A percentile compares a stretch with the other conserved stretches of the same genome.
Evolutionary conservation across 2,329 filamentous ascomycete species (phyloP).

Genomic region (Beauveria bassiana): DNA sequence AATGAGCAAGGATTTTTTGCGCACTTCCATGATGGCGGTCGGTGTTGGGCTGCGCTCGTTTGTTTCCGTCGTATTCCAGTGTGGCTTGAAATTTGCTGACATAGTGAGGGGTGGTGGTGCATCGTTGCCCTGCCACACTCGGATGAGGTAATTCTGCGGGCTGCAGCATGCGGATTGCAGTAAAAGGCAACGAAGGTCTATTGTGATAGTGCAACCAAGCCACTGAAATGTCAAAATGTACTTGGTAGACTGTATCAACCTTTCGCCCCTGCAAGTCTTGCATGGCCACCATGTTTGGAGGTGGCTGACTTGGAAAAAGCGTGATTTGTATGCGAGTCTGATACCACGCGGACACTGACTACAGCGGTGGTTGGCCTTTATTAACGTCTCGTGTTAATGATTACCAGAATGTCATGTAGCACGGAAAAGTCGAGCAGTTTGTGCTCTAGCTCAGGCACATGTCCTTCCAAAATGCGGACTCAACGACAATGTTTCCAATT

Average conservation of each 20-base stretch:
- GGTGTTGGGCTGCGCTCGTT: neutral
- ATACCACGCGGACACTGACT: no score
- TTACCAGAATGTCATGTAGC: neutral
- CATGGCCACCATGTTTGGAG: no score
- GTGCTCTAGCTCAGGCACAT: neutral
- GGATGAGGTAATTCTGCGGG: conserved; percentile 5
- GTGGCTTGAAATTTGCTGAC: conserved; percentile 3
- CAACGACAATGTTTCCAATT: neutral
- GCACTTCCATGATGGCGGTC: conserved; percentile 3
- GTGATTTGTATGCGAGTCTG: no score
- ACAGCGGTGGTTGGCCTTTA: no score
- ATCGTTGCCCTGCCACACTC: neutral
- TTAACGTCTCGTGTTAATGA: no score
- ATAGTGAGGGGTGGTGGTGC: conserved; percentile 1
- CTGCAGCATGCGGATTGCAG: neutral
- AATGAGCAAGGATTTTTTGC: conserved; percentile 44
- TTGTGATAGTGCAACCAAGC: neutral
- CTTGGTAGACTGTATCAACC: neutral
- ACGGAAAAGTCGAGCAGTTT: no score
- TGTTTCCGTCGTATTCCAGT: neutral
- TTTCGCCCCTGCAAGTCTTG: neutral
- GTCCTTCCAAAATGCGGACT: neutral
- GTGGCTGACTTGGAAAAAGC: no score
- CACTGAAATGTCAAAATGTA: no score
- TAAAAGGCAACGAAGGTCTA: no score